A percentile compares a stretch with the other conserved stretches of the same genome.
phyloP scores from a whole-genome alignment of 345 rosid genomes.

The Turritis glabra region DNA sequence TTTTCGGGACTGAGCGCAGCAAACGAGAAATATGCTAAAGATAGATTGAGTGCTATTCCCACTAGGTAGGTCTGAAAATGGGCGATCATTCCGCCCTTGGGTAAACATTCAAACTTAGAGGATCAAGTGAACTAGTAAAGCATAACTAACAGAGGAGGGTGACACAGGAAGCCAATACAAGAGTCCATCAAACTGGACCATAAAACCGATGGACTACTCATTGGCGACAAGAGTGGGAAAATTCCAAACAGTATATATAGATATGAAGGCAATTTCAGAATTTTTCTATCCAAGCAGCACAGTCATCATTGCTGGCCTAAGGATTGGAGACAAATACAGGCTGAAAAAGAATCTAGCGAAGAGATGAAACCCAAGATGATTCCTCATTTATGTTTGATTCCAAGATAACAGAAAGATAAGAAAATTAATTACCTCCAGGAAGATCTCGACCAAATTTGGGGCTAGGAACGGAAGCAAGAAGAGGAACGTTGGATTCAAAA shows the following conservation, averaged over 20 bases:
- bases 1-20: not conserved
- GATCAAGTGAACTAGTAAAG: too few relatives aligned
- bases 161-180: not conserved
- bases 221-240: not conserved
- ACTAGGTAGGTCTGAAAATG: too few relatives aligned
- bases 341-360: not conserved
- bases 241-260: not conserved
- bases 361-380: not conserved
- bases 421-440: slow-evolving; percentile 52
- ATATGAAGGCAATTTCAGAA: not conserved
- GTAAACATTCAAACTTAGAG: too few relatives aligned
- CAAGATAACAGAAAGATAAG: not conserved
- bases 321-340: not conserved
- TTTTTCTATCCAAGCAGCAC: too few relatives aligned
- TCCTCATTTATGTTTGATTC: not conserved
- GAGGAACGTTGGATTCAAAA: slow-evolving; percentile 58
- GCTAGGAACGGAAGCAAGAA: slow-evolving; percentile 62
- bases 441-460: slow-evolving; percentile 61
- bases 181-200: too few relatives aligned
- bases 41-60: too few relatives aligned
- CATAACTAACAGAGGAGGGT: not conserved
- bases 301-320: not conserved
- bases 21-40: too few relatives aligned
- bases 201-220: too few relatives aligned
- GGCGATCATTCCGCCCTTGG: too few relatives aligned